These are phyloP conservation scores for Mortierella claussenii DNA, from an alignment of 192 early-diverging fungal species.

Conservation along the genomic window DNA sequence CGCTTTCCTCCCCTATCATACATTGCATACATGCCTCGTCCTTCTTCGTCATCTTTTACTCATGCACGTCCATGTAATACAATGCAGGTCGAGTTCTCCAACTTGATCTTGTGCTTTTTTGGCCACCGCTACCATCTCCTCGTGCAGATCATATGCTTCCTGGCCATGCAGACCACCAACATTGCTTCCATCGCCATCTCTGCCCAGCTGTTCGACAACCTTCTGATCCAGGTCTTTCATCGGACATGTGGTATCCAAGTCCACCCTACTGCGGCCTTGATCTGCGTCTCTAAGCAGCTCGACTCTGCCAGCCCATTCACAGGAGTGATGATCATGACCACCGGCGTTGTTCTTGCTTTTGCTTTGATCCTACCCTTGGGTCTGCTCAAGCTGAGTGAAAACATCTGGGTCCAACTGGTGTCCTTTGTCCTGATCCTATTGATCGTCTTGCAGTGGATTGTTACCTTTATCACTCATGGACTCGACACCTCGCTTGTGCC, in stretches of 20 bases:
- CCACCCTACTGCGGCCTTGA: constrained; percentile 61
- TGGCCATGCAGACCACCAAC: constrained; percentile 75
- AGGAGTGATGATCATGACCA: constrained; percentile 24
- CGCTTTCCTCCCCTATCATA: no score
- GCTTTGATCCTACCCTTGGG: constrained; percentile 67
- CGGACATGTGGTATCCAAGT: constrained; percentile 75
- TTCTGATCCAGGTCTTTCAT: constrained; percentile 68
- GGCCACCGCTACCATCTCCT: constrained; percentile 69
- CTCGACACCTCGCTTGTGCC: constrained; percentile 66
- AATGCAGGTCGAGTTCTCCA: constrained; percentile 72
- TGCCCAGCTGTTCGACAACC: constrained; percentile 75
- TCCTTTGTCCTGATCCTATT: constrained; percentile 64
- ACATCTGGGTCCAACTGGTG: constrained; percentile 70
- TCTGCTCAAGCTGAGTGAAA: constrained; percentile 72
- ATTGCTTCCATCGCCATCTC: constrained; percentile 77
- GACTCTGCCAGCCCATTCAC: constrained; percentile 29
- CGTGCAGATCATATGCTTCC: constrained; percentile 71
- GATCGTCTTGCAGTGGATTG: constrained; percentile 68
- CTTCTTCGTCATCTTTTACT: background rate
- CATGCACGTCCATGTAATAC: background rate
- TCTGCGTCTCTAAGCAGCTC: constrained; percentile 57
- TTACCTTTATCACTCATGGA: constrained; percentile 65
- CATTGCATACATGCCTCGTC: no score
- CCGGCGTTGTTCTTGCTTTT: constrained; percentile 18
- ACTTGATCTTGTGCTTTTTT: constrained; percentile 72